Evolutionary conservation across 2,329 filamentous ascomycete species (phyloP).

Genomic region (Fusarium falciforme): DNA sequence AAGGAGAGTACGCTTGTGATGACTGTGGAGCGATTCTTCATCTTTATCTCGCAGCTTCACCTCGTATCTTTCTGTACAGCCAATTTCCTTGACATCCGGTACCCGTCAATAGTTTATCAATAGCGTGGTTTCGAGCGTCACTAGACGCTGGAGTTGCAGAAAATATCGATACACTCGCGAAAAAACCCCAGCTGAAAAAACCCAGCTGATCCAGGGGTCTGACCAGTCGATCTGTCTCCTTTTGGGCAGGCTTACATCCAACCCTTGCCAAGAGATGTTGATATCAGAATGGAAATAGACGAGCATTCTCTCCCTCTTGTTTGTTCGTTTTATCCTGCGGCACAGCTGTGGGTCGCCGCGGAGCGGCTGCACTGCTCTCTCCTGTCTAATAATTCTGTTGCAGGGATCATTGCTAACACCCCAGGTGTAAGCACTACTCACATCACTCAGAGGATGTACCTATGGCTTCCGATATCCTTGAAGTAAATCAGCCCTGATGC

Average conservation of each 20-base stretch:
- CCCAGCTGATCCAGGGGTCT: background rate
- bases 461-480: background rate
- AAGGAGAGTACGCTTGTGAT: background rate
- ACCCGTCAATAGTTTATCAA: background rate
- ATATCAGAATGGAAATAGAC: background rate
- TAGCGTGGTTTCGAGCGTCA: background rate
- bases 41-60: background rate
- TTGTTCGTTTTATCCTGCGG: background rate
- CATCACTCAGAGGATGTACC: background rate
- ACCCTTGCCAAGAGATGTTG: background rate
- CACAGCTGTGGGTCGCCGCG: background rate
- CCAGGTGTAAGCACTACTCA: background rate
- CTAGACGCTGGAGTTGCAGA: background rate
- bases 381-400: background rate
- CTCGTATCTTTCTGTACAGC: background rate
- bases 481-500: background rate
- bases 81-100: background rate
- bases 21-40: background rate
- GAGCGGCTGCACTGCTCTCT: background rate
- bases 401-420: background rate
- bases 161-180: background rate
- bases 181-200: background rate
- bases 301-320: background rate
- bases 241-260: background rate
- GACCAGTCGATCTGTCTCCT: background rate